Evolutionary conservation across 2,329 filamentous ascomycete genomes (phyloP).

Genomic region (Ophiostoma australiae): DNA sequence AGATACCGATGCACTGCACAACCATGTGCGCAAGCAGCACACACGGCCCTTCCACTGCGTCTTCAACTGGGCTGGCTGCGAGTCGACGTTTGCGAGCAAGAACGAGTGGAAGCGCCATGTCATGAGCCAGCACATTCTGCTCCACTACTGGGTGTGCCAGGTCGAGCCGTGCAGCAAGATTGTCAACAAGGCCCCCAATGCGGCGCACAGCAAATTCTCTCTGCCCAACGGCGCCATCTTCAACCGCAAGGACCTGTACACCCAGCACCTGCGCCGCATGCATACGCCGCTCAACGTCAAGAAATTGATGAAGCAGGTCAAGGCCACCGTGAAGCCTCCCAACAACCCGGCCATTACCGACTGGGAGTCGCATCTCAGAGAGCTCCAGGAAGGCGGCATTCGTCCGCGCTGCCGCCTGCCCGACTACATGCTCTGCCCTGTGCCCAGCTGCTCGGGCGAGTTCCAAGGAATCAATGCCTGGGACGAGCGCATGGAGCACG

Average conservation of each 20-base stretch:
- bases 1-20: conserved; percentile 43
- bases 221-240: conserved; percentile 61
- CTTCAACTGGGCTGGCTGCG: conserved; percentile 73
- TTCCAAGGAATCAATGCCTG: conserved; percentile 64
- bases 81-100: conserved; percentile 68
- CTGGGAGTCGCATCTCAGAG: conserved; percentile 52
- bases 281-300: conserved; percentile 52
- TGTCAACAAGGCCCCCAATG: conserved; percentile 26
- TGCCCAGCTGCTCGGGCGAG: conserved; percentile 50
- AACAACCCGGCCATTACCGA: conserved; percentile 29
- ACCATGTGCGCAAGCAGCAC: conserved; percentile 50
- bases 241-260: conserved; percentile 89
- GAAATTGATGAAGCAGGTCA: conserved; percentile 35
- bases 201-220: conserved; percentile 21
- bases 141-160: conserved; percentile 73
- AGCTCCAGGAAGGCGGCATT: conserved; percentile 55
- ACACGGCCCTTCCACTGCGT: conserved; percentile 67
- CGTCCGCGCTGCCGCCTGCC: conserved; percentile 60
- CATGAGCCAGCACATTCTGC: conserved; percentile 70
- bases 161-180: conserved; percentile 50
- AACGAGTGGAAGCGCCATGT: conserved; percentile 97
- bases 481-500: conserved; percentile 83
- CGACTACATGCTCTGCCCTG: conserved; percentile 55
- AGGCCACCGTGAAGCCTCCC: conserved; percentile 31
- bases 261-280: conserved; percentile 83